Evolutionary conservation across 257 asterid genomes (phyloP), one percentile per base, ranked within the genome.

Genomic region (Handroanthus guayacan): DNA sequence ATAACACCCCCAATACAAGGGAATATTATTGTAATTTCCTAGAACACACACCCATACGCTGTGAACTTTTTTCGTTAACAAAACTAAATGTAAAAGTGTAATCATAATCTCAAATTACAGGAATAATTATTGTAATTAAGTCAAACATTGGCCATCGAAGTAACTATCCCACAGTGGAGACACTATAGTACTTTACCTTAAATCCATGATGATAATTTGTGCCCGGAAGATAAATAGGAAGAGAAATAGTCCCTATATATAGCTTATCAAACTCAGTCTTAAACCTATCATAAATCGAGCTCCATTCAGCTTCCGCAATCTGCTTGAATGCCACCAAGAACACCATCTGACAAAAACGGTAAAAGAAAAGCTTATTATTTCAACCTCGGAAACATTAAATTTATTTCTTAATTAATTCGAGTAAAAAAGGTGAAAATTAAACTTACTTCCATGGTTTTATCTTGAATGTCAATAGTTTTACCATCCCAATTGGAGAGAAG

Each of bases 161-260:
- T 25, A 25, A 25, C 1, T 25, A 25, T 25, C 31, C 31, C 8
- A 14, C 10, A 6, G 14, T 0, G 9, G 36, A 41, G 4, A 12
- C 4, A 56, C 2, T 12, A 51, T 14, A 9, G 3, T 50, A 3
- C 18, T 69, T 71, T 77, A 88, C 97, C 94, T 86, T 72, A 60
- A 86, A 64, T 47, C 92, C 94, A 1, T 76, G 79, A 12, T 79
- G 78, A 62, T 87, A 91, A 12, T 82, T 87, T 47, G 96, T 87
- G 60, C 86, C 89, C 0, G 94, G 97, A 20, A 90, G 76, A 25
- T 91, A 80, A 50, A 91, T 83, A 44, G 97, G 94, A 7, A 91
- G 86, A n/a, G 96, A 89, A 45, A 91, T 78, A 9, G 97, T 78
- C 61, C 96, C 96, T 6, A 69, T 36, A 0, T 77, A 56, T 67